These are phyloP conservation scores for Rhodotorula sp. DNA, from an alignment of 1,284 basidiomycete genomes.

Conservation along the genomic window DNA sequence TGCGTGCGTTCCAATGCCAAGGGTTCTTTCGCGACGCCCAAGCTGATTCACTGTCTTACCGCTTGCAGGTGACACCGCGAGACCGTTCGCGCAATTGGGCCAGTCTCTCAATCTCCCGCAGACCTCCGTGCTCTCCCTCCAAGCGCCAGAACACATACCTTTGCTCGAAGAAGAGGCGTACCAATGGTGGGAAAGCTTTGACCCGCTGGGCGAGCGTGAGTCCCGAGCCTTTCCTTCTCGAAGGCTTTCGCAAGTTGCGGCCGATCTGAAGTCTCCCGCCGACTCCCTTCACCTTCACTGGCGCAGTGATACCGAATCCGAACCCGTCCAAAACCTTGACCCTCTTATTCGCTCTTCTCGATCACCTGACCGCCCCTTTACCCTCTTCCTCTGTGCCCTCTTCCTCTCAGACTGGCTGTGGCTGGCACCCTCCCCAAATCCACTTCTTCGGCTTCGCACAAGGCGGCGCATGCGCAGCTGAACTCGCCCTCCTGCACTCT, in stretches of 20 bases:
- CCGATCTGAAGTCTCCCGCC: neutral
- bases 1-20: constrained; percentile 1
- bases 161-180: constrained; percentile 47
- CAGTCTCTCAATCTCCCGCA: constrained; percentile 48
- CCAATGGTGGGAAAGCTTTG: constrained; percentile 50
- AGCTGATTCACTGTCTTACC: neutral
- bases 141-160: constrained; percentile 46
- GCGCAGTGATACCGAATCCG: constrained; percentile 41
- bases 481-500: constrained; percentile 37
- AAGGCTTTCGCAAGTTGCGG: neutral
- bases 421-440: constrained; percentile 44
- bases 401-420: constrained; percentile 1
- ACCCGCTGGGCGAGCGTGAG: constrained; percentile 47
- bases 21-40: neutral
- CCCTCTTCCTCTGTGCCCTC: neutral
- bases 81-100: constrained; percentile 46
- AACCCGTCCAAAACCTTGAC: constrained; percentile 43
- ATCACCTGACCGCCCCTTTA: constrained; percentile 35
- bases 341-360: constrained; percentile 37
- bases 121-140: constrained; percentile 47
- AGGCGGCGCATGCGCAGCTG: constrained; percentile 47
- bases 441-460: constrained; percentile 51
- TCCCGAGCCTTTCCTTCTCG: neutral
- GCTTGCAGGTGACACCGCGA: constrained; percentile 45
- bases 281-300: neutral